Evolutionary conservation across 176 grass and related monocot genomes (phyloP).

Genomic region (Cymbopogon citratus): DNA sequence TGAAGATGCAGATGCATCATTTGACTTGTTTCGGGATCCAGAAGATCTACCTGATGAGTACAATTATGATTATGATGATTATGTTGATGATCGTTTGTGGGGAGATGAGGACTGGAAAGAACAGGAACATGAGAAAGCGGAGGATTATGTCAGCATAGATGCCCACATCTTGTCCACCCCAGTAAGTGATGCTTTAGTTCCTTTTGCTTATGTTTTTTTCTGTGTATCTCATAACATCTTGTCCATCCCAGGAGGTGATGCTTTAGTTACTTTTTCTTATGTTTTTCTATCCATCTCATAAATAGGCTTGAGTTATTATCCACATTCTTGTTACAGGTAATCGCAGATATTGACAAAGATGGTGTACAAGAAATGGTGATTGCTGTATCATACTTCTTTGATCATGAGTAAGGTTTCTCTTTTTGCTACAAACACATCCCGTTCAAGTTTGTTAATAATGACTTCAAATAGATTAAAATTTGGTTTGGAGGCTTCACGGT

Average conservation of each 20-base stretch:
- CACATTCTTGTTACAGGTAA: slow-evolving; percentile 54
- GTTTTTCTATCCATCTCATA: not conserved
- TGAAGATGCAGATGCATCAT: slow-evolving; percentile 76
- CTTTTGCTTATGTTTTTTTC: slow-evolving; percentile 17
- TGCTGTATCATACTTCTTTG: slow-evolving; percentile 88
- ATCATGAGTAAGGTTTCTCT: slow-evolving; percentile 59
- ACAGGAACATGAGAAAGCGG: slow-evolving; percentile 57
- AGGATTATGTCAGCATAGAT: slow-evolving; percentile 89
- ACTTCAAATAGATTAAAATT: not conserved
- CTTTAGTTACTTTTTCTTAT: slow-evolving; percentile 18
- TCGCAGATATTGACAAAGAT: slow-evolving; percentile 95
- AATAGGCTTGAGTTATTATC: slow-evolving; percentile 17
- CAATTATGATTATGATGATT: slow-evolving; percentile 54
- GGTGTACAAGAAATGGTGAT: slow-evolving; percentile 92
- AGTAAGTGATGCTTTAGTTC: slow-evolving; percentile 41
- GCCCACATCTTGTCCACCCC: slow-evolving; percentile 86
- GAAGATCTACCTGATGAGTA: slow-evolving; percentile 45
- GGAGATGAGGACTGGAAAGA: slow-evolving; percentile 96
- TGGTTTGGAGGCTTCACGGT: not conserved
- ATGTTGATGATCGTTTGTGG: slow-evolving; percentile 51
- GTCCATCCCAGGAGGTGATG: slow-evolving; percentile 65
- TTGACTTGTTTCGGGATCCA: slow-evolving; percentile 67
- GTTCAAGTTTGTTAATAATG: not conserved
- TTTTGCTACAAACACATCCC: not conserved
- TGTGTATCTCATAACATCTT: slow-evolving; percentile 44